Evolutionary conservation across 441 rosid genomes (phyloP).

Genomic region (Populus hybrid): DNA sequence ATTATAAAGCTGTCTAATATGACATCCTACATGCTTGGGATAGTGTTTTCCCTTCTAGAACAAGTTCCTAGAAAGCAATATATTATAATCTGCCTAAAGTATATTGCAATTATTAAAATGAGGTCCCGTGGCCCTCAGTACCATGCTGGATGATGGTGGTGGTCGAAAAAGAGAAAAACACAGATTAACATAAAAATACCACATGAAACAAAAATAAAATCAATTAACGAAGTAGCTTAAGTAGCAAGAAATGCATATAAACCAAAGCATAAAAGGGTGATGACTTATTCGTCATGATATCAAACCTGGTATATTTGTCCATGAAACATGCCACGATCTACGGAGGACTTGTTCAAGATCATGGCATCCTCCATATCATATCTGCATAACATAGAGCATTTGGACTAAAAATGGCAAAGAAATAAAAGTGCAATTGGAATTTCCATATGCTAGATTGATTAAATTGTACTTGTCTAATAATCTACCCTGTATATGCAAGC

Average conservation of each 20-base stretch:
- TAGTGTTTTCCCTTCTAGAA: no score
- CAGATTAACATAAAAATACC: not conserved
- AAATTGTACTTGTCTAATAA: slow-evolving; percentile 8
- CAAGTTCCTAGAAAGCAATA: no score
- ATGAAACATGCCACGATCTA: slow-evolving; percentile 94
- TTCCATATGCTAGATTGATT: slow-evolving; percentile 3
- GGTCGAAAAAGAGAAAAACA: not conserved
- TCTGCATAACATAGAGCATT: slow-evolving; percentile 32
- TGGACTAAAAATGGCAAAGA: not conserved
- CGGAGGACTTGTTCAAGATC: slow-evolving; percentile 95
- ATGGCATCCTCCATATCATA: slow-evolving; percentile 99
- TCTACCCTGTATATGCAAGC: slow-evolving; percentile 92
- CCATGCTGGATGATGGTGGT: not conserved
- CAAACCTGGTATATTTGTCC: slow-evolving; percentile 96
- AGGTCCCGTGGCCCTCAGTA: not conserved
- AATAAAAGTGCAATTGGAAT: not conserved
- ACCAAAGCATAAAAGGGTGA: not conserved
- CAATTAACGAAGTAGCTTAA: not conserved
- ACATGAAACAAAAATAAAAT: not conserved
- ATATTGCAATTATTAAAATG: no score
- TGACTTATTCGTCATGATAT: not conserved
- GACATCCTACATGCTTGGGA: no score
- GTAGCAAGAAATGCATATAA: not conserved
- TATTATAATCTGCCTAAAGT: no score
- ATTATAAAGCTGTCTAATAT: no score